Evolutionary conservation across 2,329 filamentous ascomycete genomes (phyloP), one percentile per base, ranked within the genome.

Genomic region (Claviceps pusilla): DNA sequence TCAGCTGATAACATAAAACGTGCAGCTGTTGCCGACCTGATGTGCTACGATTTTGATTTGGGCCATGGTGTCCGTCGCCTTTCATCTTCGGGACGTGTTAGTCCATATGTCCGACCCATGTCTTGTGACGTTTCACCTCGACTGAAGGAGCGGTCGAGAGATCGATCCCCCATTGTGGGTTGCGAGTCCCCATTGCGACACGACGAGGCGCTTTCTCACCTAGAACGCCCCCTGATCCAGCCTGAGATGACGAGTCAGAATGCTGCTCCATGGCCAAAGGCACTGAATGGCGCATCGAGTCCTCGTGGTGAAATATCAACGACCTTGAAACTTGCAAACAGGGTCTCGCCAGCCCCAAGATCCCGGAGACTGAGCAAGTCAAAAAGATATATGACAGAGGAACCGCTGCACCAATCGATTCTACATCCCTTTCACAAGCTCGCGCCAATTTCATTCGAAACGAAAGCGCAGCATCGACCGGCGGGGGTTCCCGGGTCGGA

Each of bases 11-110:
- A 35, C 7, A 43, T 28, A 12, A 24, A 16, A 42, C 11, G 28
- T 29, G 14, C 12, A 51, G 14, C 14, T 53, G 47, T 57, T 37
- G 24, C 54, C 16, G 54, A 55, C 33, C 45, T 55, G 19, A 41
- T 48, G 2, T 55, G 48, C 31, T 41, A 57, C 47, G 51, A 53
- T 33, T 53, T 55, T 45, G 47, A 51, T n/a, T 19, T 57, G 43
- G 28, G 31, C 12, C 28, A 24, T 31, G n/a, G 16, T 14, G 16
- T 31, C 24, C 51, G 16, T 4, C 11, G 37, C 43, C 1, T 35
- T 29, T 12, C 31, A 10, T 48, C 33, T 24, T 14, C 11, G 10
- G 19, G 24, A 7, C 43, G 33, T 19, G 14, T 48, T 7, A 3
- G 11, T 45, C 31, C 12, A 41, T 14, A 31, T 31, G 24, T 29